Evolutionary conservation across 257 asterid genomes (phyloP), one percentile per base, ranked within the genome.

Genomic region (Cruciata laevipes): DNA sequence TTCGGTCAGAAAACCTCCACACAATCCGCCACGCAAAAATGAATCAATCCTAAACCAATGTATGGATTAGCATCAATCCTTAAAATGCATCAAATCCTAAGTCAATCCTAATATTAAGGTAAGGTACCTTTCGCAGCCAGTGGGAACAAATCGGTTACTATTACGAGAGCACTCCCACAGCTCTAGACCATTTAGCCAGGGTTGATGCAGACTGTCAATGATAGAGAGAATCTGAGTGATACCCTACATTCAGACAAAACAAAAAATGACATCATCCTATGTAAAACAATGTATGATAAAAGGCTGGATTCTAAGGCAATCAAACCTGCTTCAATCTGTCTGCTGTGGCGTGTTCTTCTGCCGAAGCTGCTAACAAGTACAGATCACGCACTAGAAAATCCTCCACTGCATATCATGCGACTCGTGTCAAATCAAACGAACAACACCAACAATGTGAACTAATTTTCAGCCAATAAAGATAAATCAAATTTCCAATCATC

Each of bases 1-100:
- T 86, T 91, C 98, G 1, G 85, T 85, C 49, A 91, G 83, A 70
- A 85, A 84, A 57, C 96, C 96, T 65, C 70, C 79, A 23, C 66
- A 80, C 17, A 91, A 65, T 68, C 98, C 98, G 57, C 96, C 96
- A 65, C 76, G 82, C 68, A 91, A 87, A 78, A 91, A 83, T 69
- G 69, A 67, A 79, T 91, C 96, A 68, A 91, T 78, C 83, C 98
- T 91, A 74, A 59, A 73, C 52, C 52, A 51, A 51, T 30, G 68
- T 30, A 51, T 25, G 32, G 69, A 47, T 69, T 63, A 61, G 61
- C 51, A 42, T 37, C 42, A 37, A 37, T 8, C 12, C 3, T 37
- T 1, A 9, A 37, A 9, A 37, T 37, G 42, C 42, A 37, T 35
- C 38, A 35, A 35, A 37, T 37, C 42, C 42, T 37, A 37, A 37